These are phyloP conservation scores for Myxozyma mucilagina DNA, from an alignment of 805 yeast species.

Conservation along the genomic window DNA sequence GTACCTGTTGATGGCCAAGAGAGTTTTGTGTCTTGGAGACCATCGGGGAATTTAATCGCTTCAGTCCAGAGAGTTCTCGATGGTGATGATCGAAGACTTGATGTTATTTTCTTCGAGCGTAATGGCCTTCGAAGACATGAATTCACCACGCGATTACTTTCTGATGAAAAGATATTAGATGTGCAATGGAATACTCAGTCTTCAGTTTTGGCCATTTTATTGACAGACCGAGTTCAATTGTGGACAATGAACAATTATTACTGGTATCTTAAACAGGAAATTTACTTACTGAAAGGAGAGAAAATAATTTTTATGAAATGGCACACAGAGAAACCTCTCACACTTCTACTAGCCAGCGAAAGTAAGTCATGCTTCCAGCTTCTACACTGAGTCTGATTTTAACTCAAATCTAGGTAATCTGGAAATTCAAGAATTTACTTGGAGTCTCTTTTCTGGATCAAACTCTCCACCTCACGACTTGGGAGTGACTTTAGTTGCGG, in stretches of 20 bases:
- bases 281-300: slow-evolving; percentile 42
- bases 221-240: slow-evolving; percentile 65
- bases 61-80: slow-evolving; percentile 64
- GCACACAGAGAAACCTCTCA: slow-evolving; percentile 87
- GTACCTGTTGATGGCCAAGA: slow-evolving; percentile 88
- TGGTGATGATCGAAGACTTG: slow-evolving; percentile 37
- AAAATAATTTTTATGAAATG: slow-evolving; percentile 50
- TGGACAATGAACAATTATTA: slow-evolving; percentile 94
- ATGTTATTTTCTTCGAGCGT: slow-evolving; percentile 79
- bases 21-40: slow-evolving; percentile 78
- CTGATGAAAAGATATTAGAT: slow-evolving; percentile 43
- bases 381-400: not conserved
- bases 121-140: slow-evolving; percentile 92
- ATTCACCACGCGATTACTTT: slow-evolving; percentile 57
- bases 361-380: slow-evolving; percentile 30
- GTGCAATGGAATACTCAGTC: slow-evolving; percentile 81
- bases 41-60: slow-evolving; percentile 85
- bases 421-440: slow-evolving; percentile 67
- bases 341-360: slow-evolving; percentile 57
- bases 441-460: slow-evolving; percentile 67
- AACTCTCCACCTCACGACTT: slow-evolving; percentile 64
- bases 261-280: slow-evolving; percentile 90
- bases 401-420: slow-evolving; percentile 36
- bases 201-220: slow-evolving; percentile 71
- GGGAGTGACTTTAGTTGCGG: slow-evolving; percentile 80